Evolutionary conservation across 1,139 yeast genomes (phyloP).

Genomic region (Petasospora fabianii): DNA sequence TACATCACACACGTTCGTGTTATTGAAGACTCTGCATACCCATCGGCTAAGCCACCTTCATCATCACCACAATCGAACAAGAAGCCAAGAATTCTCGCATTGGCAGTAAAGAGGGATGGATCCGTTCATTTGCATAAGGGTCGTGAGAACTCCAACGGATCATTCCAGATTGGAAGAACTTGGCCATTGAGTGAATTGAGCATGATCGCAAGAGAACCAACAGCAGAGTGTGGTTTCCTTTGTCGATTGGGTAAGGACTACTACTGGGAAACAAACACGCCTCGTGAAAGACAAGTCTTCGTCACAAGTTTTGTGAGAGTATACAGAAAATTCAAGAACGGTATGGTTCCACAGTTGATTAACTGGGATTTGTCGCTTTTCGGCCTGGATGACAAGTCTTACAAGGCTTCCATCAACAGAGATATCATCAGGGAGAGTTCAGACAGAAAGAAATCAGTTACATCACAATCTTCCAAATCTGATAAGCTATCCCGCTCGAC

Average conservation of each 20-base stretch:
- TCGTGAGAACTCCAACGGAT: conserved; percentile 67
- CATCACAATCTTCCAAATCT: conserved; percentile 10
- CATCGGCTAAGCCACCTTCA: conserved; percentile 43
- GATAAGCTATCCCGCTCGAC: background rate
- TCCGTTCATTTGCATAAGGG: conserved; percentile 81
- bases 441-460: conserved; percentile 26
- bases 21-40: conserved; percentile 47
- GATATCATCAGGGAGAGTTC: conserved; percentile 7
- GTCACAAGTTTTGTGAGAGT: conserved; percentile 58
- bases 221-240: conserved; percentile 53
- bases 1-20: conserved; percentile 61
- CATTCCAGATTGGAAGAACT: conserved; percentile 87
- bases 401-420: conserved; percentile 24
- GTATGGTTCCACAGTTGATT: conserved; percentile 57
- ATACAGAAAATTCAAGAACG: conserved; percentile 66
- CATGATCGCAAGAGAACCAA: conserved; percentile 49
- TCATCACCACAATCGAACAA: conserved; percentile 37
- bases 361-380: conserved; percentile 41
- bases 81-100: conserved; percentile 43
- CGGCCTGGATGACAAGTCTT: conserved; percentile 35
- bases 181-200: conserved; percentile 82
- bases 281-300: conserved; percentile 65
- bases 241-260: conserved; percentile 72
- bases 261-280: conserved; percentile 78
- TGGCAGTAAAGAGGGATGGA: conserved; percentile 54